Evolutionary conservation across 169 alveolate genomes (phyloP).

Genomic region (Plasmodium gallinaceum): DNA sequence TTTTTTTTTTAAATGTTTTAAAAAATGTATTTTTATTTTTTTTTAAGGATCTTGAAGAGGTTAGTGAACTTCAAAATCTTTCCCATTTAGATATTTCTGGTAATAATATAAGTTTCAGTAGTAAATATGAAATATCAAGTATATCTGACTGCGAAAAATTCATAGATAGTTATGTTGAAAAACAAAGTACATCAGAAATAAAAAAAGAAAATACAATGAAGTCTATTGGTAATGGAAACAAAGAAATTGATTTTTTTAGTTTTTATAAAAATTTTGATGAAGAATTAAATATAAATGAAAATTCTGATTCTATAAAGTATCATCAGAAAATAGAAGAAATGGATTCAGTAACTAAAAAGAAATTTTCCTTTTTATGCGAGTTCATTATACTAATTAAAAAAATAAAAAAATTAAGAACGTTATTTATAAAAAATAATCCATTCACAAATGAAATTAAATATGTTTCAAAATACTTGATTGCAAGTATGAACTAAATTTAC

Average conservation of each 20-base stretch:
- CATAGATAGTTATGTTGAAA: neutral
- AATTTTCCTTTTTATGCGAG: conserved; percentile 45
- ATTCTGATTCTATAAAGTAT: conserved; percentile 6
- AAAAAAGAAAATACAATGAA: neutral
- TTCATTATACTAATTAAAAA: conserved; percentile 33
- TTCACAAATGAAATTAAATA: conserved; percentile 39
- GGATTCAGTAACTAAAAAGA: conserved; percentile 31
- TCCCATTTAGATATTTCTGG: conserved; percentile 46
- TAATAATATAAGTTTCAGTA: conserved; percentile 20
- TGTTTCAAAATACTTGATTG: conserved; percentile 41
- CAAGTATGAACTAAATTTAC: conserved; percentile 17
- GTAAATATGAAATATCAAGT: neutral
- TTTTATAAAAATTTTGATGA: conserved; percentile 31
- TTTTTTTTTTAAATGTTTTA: neutral
- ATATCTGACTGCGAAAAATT: neutral
- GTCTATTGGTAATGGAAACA: neutral
- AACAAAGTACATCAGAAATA: neutral
- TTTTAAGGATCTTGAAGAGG: conserved; percentile 39
- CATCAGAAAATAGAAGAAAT: conserved; percentile 44
- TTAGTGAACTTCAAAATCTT: conserved; percentile 21
- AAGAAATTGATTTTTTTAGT: neutral
- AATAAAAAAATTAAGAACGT: conserved; percentile 32
- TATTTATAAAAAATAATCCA: conserved; percentile 45
- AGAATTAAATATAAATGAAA: conserved; percentile 24
- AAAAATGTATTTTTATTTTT: neutral